Percentiles rank a stretch among this genome's conserved stretches.
Evolutionary conservation across 306 rosid species (phyloP).

Genomic region (Cucumis melo): DNA sequence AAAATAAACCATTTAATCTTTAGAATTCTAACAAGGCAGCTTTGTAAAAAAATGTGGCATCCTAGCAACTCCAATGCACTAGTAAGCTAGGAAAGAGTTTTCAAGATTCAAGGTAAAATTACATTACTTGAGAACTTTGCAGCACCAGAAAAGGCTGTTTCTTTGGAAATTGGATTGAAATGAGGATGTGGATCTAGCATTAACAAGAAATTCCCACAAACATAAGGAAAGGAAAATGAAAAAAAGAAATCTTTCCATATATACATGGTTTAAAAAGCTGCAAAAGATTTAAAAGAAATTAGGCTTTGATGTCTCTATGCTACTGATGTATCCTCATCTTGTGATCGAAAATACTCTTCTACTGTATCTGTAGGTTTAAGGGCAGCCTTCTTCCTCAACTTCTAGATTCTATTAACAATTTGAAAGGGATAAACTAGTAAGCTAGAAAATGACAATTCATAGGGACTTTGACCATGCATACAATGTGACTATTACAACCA

Average conservation of each 20-base stretch:
- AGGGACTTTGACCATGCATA: background rate
- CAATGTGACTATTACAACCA: background rate
- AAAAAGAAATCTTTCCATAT: background rate
- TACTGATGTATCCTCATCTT: conserved; percentile 54
- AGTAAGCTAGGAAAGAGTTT: no score
- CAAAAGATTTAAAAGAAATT: background rate
- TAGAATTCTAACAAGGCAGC: no score
- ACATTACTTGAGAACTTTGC: conserved; percentile 85
- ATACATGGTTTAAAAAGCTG: background rate
- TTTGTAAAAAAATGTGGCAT: no score
- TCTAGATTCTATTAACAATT: conserved; percentile 95
- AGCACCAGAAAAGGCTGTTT: conserved; percentile 65
- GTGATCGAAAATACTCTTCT: conserved; percentile 68
- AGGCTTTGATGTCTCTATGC: conserved; percentile 29
- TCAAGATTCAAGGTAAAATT: background rate
- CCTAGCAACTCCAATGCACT: no score
- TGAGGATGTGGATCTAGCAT: conserved; percentile 48
- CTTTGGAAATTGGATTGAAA: conserved; percentile 89
- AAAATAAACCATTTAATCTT: no score
- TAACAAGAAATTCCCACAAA: conserved; percentile 8
- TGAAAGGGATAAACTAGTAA: conserved; percentile 9
- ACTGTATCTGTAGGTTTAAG: conserved; percentile 83
- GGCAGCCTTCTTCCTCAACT: conserved; percentile 75
- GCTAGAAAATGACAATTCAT: background rate
- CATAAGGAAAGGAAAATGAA: background rate